Percentiles rank a stretch among this genome's conserved stretches.
phyloP scores from a whole-genome alignment of 202 grass and related monocot species.

The Saccharum hybrid region DNA sequence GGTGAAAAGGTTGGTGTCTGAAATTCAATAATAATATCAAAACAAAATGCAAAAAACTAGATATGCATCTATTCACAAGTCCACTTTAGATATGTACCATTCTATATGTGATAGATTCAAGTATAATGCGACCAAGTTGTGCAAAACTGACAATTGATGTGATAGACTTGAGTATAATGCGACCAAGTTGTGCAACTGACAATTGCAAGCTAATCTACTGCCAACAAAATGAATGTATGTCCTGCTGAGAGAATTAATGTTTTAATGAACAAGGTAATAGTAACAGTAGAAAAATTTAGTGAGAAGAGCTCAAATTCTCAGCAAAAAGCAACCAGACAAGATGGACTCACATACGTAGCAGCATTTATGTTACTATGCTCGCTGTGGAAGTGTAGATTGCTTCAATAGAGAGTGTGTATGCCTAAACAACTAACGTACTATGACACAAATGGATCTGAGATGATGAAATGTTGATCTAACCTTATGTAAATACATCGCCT shows the following conservation, averaged over 20 bases:
- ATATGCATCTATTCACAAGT: background rate
- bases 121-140: background rate
- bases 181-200: background rate
- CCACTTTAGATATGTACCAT: background rate
- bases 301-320: background rate
- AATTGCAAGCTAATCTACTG: background rate
- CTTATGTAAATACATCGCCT: background rate
- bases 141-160: background rate
- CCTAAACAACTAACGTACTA: background rate
- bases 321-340: background rate
- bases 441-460: background rate
- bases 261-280: background rate
- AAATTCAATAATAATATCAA: background rate
- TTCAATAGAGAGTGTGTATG: background rate
- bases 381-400: background rate
- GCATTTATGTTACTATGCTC: background rate
- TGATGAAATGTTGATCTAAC: background rate
- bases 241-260: background rate
- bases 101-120: background rate
- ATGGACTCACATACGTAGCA: background rate
- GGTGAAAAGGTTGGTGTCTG: background rate
- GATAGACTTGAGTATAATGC: background rate
- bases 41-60: too few species aligned
- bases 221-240: background rate
- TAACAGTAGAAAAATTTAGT: background rate